phyloP scores from a whole-genome alignment of 306 rosid genomes.

The Prosopis cineraria region DNA sequence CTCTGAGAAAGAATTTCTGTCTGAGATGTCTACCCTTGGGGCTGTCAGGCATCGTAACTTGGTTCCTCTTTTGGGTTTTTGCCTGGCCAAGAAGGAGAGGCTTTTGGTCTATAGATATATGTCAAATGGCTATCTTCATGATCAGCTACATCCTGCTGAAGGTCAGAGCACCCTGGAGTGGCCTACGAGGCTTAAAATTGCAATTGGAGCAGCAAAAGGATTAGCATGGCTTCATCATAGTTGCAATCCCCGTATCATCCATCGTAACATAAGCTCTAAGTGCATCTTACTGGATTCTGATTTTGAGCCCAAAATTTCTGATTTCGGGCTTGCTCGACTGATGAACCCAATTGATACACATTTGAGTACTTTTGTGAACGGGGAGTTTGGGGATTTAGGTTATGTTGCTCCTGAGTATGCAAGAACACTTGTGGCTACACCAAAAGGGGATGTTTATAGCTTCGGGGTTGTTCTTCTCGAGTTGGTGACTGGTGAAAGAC shows the following conservation, averaged over 20 bases:
- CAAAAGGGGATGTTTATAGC: constrained; percentile 89
- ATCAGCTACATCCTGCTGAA: constrained; percentile 61
- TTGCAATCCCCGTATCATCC: constrained; percentile 94
- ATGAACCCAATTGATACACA: constrained; percentile 96
- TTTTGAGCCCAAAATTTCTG: constrained; percentile 89
- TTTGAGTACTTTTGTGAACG: constrained; percentile 93
- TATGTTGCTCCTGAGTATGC: constrained; percentile 95
- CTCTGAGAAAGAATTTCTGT: constrained; percentile 78
- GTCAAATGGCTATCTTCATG: constrained; percentile 82
- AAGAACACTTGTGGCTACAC: constrained; percentile 89
- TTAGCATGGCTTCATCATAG: constrained; percentile 95
- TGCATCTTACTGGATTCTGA: constrained; percentile 77
- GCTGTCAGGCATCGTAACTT: constrained; percentile 71
- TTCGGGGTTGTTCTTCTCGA: constrained; percentile 93
- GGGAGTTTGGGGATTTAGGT: constrained; percentile 92
- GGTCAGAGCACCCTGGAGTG: constrained; percentile 62
- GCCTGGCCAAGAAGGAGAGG: constrained; percentile 86
- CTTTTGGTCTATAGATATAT: constrained; percentile 74
- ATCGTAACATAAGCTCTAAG: constrained; percentile 93
- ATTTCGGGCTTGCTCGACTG: constrained; percentile 93
- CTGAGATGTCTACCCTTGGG: constrained; percentile 89
- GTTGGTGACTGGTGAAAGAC: constrained; percentile 86
- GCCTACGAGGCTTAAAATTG: constrained; percentile 82
- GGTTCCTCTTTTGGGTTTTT: constrained; percentile 88
- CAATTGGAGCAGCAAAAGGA: constrained; percentile 90